Conservation (phyloP, 108 stramenopile genomes). For the Aurantiochytrium sp. region DNA sequence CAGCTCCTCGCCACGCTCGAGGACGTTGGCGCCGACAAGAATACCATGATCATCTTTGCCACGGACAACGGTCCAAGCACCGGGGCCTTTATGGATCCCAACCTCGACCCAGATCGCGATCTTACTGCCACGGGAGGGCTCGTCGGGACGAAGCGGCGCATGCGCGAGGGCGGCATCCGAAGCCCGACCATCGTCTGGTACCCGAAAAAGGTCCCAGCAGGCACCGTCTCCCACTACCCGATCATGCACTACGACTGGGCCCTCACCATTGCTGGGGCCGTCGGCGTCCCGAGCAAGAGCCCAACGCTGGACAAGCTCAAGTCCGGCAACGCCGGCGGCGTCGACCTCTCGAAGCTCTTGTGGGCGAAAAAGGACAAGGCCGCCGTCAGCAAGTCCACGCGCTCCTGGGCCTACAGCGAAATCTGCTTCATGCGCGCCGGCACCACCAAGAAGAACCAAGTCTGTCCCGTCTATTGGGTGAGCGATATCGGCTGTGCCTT, state of each 20-base stretch:
- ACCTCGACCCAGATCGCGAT: neutral
- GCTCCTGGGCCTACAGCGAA: neutral
- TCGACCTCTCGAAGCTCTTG: neutral
- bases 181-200: slow-evolving; percentile 4
- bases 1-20: neutral
- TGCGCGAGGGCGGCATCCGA: neutral
- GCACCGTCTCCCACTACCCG: neutral
- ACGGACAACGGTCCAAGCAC: neutral
- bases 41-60: neutral
- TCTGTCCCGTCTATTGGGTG: neutral
- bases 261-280: neutral
- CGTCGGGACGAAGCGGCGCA: neutral
- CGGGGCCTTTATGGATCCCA: neutral
- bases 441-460: neutral
- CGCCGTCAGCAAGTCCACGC: neutral
- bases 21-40: neutral
- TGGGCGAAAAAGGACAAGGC: neutral
- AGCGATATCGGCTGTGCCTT: neutral
- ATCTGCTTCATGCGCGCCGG: neutral
- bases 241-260: slow-evolving; percentile 2
- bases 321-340: neutral
- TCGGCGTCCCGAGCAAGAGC: neutral
- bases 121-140: neutral
- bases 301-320: neutral
- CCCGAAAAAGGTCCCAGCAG: neutral